A percentile compares a stretch with the other conserved stretches of the same genome.
Evolutionary conservation across 1,139 yeast species (phyloP).

Genomic region (Hemisphaericaspora xylofermentans): DNA sequence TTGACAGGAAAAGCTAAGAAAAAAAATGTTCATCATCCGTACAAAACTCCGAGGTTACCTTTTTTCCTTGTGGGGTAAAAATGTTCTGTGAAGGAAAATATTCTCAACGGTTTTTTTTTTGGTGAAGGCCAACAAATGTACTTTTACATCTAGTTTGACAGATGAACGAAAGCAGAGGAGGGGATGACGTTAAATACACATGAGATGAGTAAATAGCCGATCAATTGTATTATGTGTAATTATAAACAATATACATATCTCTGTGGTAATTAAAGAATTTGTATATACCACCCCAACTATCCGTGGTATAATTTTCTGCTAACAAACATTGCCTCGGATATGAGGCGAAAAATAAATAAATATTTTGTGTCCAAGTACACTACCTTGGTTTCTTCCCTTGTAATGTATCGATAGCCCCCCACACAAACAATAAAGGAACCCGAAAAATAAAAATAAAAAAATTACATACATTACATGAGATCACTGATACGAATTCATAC

Average conservation of each 20-base stretch:
- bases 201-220: too few relatives aligned
- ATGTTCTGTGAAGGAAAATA: background rate
- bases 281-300: background rate
- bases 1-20: background rate
- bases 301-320: background rate
- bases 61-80: background rate
- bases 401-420: background rate
- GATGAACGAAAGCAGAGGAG: background rate
- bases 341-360: background rate
- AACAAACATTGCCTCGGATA: slow-evolving; percentile 1
- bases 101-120: background rate
- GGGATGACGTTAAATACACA: background rate
- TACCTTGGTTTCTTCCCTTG: background rate
- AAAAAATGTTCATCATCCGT: too few relatives aligned
- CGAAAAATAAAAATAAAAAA: background rate
- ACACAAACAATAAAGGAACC: background rate
- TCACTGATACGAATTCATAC: too few relatives aligned
- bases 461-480: too few relatives aligned
- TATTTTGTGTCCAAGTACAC: background rate
- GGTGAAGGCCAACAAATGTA: background rate
- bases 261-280: background rate
- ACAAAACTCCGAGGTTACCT: slow-evolving; percentile 1
- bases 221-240: background rate
- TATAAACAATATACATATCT: background rate
- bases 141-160: background rate